Conservation (phyloP, 2,329 filamentous ascomycete species). For the Zymoseptoria brevis region DNA sequence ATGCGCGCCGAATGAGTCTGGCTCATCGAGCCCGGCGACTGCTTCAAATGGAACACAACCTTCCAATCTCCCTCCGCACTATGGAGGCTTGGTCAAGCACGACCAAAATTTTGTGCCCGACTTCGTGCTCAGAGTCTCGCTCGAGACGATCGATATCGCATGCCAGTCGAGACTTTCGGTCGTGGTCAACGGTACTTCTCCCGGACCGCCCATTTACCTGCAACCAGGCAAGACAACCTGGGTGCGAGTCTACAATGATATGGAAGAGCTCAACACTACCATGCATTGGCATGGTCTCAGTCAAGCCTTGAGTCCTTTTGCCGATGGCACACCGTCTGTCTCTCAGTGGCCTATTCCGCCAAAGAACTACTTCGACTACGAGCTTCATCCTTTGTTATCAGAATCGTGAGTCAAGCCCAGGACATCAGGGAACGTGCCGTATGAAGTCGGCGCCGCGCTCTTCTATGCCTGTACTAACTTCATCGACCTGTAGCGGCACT, state of each 20-base stretch:
- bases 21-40: background rate
- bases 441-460: background rate
- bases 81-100: conserved; percentile 17
- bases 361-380: conserved; percentile 58
- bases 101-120: conserved; percentile 35
- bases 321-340: conserved; percentile 53
- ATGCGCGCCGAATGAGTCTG: background rate
- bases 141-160: conserved; percentile 36
- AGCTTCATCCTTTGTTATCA: conserved; percentile 46
- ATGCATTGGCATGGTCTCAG: conserved; percentile 63
- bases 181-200: conserved; percentile 46
- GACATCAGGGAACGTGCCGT: background rate
- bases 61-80: background rate
- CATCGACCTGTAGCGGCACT: conserved; percentile 36
- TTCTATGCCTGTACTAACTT: background rate
- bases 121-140: conserved; percentile 40
- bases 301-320: conserved; percentile 53
- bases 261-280: conserved; percentile 47
- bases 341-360: conserved; percentile 60
- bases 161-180: conserved; percentile 43
- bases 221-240: conserved; percentile 42
- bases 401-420: conserved; percentile 32
- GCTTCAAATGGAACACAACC: background rate
- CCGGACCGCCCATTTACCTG: conserved; percentile 44
- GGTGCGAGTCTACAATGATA: conserved; percentile 54